These are phyloP conservation scores for Diaporthe citri DNA, from an alignment of 2,329 filamentous ascomycete species.

Conservation along the genomic window DNA sequence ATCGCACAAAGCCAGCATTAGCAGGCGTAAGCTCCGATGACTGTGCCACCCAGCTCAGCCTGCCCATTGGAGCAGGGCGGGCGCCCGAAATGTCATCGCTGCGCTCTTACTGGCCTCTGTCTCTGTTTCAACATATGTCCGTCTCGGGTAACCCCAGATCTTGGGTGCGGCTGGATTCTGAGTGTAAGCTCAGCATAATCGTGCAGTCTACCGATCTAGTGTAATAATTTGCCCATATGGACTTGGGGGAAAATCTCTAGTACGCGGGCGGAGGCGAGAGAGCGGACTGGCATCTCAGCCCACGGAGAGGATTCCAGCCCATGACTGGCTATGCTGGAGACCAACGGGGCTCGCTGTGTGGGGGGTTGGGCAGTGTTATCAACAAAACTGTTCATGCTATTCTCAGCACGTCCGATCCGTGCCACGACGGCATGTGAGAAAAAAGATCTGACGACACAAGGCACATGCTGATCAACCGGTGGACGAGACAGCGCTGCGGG, in stretches of 20 bases:
- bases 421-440: not conserved
- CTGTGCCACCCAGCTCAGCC: constrained; percentile 13
- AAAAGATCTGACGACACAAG: constrained; percentile 3
- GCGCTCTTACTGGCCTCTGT: constrained; percentile 5
- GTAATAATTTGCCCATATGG: not conserved
- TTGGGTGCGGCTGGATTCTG: constrained; percentile 17
- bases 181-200: constrained; percentile 1
- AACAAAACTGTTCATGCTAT: not conserved
- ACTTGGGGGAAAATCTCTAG: not conserved
- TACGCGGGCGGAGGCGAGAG: not conserved
- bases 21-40: constrained; percentile 26
- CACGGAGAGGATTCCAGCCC: not conserved
- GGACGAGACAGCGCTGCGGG: not conserved
- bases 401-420: constrained; percentile 2
- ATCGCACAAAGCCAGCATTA: constrained; percentile 21
- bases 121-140: constrained; percentile 29
- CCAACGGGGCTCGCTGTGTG: not conserved
- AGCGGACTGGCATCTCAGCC: constrained; percentile 11
- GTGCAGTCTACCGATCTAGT: not conserved
- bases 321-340: not conserved
- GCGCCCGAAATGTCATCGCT: constrained; percentile 19
- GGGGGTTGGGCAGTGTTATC: not conserved
- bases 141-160: constrained; percentile 30
- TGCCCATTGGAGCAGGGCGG: constrained; percentile 28
- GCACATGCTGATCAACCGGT: not conserved